Base-by-base conservation (phyloP, 345 rosid species). In the Bruguiera parviflora region DNA sequence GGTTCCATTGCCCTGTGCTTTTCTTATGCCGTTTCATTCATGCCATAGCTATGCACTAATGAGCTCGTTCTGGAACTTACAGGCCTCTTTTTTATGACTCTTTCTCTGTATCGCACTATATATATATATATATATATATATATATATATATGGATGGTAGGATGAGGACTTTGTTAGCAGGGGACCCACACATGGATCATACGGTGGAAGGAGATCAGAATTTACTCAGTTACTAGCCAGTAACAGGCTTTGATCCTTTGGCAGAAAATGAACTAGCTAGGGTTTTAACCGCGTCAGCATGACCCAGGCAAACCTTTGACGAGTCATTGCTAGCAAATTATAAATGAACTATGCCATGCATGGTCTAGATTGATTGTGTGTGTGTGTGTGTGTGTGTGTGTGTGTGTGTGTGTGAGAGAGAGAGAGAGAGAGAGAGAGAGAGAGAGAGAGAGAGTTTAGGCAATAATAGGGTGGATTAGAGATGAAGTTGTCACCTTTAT, bases 261-360 rank as follows among this genome's bases (percentile, higher is more conserved):
- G 5, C 15, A 27, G 29, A 46, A 10, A 33, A 5, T 9, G 29
- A 64, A 11, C 32, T 77, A 68, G 8, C 37, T 33, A 33, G 37
- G 77, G 74, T 67, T 63, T 71, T 74, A 10, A 53, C 61, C 37
- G 53, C 67, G 70, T 77, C 80, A 73, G 69, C 76, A n/a, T 73
- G 78, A 80, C 64, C 61, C n/a, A 31, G 60, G 32, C 18, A 1
- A 21, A 60, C 10, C 24, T 8, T 57, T 27, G 43, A 58, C 28
- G 43, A 28, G 53, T 58, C 62, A n/a, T 53, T 21, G 58, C 21
- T n/a, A 24, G 27, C 28, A 53, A 53, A 21, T 53, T 53, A 53
- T 21, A 53, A 53, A 53, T 53, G 58, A 11, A 21, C 58, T 4
- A 4, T 8, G 58, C 20, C 58, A 53, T 53, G 57, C 24, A 33